Conservation (phyloP, 345 rosid genomes). For the Euphorbia tirucalli region DNA sequence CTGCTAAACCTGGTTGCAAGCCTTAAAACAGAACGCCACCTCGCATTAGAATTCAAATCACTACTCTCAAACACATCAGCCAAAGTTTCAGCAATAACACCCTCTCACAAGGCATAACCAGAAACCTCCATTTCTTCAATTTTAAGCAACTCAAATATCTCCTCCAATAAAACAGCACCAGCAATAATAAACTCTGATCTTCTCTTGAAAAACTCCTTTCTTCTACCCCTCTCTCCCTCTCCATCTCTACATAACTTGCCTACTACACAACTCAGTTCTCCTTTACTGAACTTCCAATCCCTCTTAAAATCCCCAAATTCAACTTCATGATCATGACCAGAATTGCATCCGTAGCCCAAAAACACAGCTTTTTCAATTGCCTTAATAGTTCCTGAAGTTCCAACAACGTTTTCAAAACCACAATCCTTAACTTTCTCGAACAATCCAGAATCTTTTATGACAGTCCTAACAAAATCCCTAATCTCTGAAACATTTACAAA, state of each 20-base stretch:
- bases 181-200: conserved; percentile 68
- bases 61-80: conserved; percentile 39
- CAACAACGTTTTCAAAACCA: conserved; percentile 58
- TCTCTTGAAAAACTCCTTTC: conserved; percentile 54
- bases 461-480: conserved; percentile 43
- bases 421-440: conserved; percentile 38
- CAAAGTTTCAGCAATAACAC: conserved; percentile 59
- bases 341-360: conserved; percentile 37
- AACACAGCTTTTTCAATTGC: conserved; percentile 63
- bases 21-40: conserved; percentile 56
- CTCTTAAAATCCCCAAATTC: conserved; percentile 35
- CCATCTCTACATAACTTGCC: conserved; percentile 46
- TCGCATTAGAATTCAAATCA: conserved; percentile 51
- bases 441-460: conserved; percentile 44
- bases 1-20: conserved; percentile 49
- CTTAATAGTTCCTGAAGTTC: conserved; percentile 64
- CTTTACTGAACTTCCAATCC: conserved; percentile 57
- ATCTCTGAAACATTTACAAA: conserved; percentile 30
- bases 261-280: conserved; percentile 46
- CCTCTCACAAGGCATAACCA: conserved; percentile 61
- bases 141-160: conserved; percentile 55
- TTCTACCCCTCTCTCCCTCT: conserved; percentile 39
- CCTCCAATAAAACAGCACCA: conserved; percentile 65
- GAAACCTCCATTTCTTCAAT: conserved; percentile 70
- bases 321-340: conserved; percentile 21